These are phyloP conservation scores for Mycena epipterygia DNA, from an alignment of 768 basidiomycete species.

Conservation along the genomic window DNA sequence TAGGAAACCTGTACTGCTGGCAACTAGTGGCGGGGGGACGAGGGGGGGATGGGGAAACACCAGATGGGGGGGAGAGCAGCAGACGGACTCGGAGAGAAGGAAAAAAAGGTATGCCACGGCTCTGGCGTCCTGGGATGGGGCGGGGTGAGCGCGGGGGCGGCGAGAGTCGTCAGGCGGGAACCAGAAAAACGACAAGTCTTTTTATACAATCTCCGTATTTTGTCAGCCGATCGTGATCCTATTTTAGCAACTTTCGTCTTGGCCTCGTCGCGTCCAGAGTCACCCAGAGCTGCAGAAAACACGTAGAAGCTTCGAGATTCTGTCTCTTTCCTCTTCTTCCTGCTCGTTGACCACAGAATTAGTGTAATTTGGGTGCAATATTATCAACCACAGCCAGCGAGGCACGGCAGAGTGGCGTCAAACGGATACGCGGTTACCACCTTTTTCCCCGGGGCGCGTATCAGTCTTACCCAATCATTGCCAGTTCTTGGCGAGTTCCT, in stretches of 20 bases:
- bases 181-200: background rate
- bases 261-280: too few species aligned
- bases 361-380: too few species aligned
- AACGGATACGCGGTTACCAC: too few species aligned
- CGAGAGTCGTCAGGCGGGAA: background rate
- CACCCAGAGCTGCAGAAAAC: too few species aligned
- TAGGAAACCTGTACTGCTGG: slow-evolving; percentile 13
- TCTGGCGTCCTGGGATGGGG: background rate
- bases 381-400: too few species aligned
- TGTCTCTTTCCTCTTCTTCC: too few species aligned
- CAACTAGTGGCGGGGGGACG: slow-evolving; percentile 1
- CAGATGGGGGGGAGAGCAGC: background rate
- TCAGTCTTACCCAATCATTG: too few species aligned
- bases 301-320: too few species aligned
- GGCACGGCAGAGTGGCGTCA: too few species aligned
- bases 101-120: background rate
- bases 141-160: background rate
- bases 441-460: too few species aligned
- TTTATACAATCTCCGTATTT: slow-evolving; percentile 30
- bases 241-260: background rate
- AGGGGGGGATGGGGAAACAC: background rate
- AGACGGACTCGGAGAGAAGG: background rate
- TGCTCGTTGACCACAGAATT: too few species aligned
- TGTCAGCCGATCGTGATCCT: slow-evolving; percentile 22
- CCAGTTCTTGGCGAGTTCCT: too few species aligned